These are phyloP conservation scores for Medicago ruthenica DNA, from an alignment of 306 rosid species.

Conservation along the genomic window DNA sequence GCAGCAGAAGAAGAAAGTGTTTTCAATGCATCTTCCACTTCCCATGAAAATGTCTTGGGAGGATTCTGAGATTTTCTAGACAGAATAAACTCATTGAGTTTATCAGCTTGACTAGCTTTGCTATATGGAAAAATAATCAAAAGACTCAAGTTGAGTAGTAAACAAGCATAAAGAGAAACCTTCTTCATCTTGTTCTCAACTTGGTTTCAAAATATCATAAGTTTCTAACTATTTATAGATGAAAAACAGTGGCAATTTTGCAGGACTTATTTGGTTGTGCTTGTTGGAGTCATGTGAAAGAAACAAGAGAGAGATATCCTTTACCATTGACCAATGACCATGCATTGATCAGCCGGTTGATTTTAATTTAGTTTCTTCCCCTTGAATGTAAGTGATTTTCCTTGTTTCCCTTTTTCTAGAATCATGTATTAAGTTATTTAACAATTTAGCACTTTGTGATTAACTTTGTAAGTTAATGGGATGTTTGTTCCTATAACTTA, in stretches of 20 bases:
- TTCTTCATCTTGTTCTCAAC: conserved; percentile 40
- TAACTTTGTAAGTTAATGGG: neutral
- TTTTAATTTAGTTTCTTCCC: neutral
- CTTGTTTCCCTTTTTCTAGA: conserved; percentile 24
- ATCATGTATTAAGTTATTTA: conserved; percentile 9
- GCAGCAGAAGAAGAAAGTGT: neutral
- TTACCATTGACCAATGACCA: neutral
- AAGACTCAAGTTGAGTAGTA: conserved; percentile 29
- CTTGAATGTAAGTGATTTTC: neutral
- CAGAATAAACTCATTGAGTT: conserved; percentile 44
- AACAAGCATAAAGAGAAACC: conserved; percentile 32
- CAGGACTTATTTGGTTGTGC: neutral
- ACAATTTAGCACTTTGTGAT: conserved; percentile 16
- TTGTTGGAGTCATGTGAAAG: conserved; percentile 12
- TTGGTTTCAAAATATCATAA: conserved; percentile 1
- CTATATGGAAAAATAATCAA: conserved; percentile 37
- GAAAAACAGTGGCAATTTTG: neutral
- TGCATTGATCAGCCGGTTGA: conserved; percentile 33
- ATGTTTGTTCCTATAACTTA: conserved; percentile 18
- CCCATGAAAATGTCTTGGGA: conserved; percentile 33
- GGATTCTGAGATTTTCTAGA: conserved; percentile 46
- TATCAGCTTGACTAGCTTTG: conserved; percentile 51
- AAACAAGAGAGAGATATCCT: conserved; percentile 18
- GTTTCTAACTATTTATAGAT: conserved; percentile 21
- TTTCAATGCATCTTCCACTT: conserved; percentile 30